These are phyloP conservation scores for Boletus reticulatus DNA, from an alignment of 768 basidiomycete species.

Conservation along the genomic window DNA sequence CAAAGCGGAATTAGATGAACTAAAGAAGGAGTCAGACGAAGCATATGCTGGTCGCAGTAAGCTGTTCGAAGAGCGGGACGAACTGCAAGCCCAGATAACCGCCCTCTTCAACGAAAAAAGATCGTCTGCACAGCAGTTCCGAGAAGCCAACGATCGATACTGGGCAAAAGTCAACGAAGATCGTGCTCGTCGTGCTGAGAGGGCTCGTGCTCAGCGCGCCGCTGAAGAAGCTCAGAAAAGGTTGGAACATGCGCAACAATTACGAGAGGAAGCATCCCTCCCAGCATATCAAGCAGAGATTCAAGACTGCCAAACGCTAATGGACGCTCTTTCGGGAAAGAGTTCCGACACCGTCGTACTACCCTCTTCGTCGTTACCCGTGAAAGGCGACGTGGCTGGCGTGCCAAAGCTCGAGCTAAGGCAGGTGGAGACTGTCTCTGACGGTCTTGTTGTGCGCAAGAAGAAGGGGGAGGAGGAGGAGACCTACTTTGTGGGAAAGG, in stretches of 20 bases:
- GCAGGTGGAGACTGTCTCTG: slow-evolving; percentile 68
- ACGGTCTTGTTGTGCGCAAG: slow-evolving; percentile 74
- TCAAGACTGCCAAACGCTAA: slow-evolving; percentile 93
- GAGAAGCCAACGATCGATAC: slow-evolving; percentile 81
- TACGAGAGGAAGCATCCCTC: slow-evolving; percentile 86
- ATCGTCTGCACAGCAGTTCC: slow-evolving; percentile 64
- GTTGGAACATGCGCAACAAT: slow-evolving; percentile 70
- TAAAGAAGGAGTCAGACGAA: slow-evolving; percentile 87
- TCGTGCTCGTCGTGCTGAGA: slow-evolving; percentile 78
- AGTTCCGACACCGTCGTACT: slow-evolving; percentile 42
- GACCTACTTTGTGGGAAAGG: slow-evolving; percentile 75
- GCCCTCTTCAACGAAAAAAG: slow-evolving; percentile 74
- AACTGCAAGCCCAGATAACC: slow-evolving; percentile 66
- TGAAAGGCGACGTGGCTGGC: slow-evolving; percentile 48
- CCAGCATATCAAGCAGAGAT: slow-evolving; percentile 93
- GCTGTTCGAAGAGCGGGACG: slow-evolving; percentile 85
- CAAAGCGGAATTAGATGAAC: slow-evolving; percentile 78
- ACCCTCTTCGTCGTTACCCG: slow-evolving; percentile 40
- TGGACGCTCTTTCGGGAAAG: slow-evolving; percentile 80
- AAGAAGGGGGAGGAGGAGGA: slow-evolving; percentile 92
- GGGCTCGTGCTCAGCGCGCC: slow-evolving; percentile 67
- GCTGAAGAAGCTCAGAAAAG: slow-evolving; percentile 79
- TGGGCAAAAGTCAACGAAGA: slow-evolving; percentile 88
- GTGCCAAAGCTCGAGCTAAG: slow-evolving; percentile 83
- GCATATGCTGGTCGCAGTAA: slow-evolving; percentile 76